Conservation (phyloP, 441 rosid genomes). For the Eruca vesicaria region DNA sequence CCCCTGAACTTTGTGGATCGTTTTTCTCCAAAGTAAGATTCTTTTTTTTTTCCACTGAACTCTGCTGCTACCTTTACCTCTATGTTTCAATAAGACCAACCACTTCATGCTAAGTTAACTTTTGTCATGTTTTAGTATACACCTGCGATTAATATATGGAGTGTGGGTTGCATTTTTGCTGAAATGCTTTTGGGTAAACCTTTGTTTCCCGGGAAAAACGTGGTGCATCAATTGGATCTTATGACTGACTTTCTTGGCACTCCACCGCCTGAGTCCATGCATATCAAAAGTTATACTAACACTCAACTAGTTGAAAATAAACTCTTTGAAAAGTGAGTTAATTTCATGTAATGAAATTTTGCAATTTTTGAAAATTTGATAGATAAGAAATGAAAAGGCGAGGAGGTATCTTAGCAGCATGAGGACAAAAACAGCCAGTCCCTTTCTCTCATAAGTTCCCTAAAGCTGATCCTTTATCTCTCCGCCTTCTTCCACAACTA, state of each 20-base stretch:
- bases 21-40: conserved; percentile 96
- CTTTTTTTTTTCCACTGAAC: neutral
- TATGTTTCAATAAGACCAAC: neutral
- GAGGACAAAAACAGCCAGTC: conserved; percentile 82
- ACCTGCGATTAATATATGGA: conserved; percentile 98
- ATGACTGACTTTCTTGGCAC: conserved; percentile 98
- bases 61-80: neutral
- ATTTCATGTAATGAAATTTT: neutral
- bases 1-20: conserved; percentile 99
- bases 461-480: conserved; percentile 83
- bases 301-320: neutral
- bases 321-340: neutral
- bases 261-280: conserved; percentile 77
- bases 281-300: conserved; percentile 33
- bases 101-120: neutral
- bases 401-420: conserved; percentile 94
- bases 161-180: conserved; percentile 99
- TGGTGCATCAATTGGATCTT: conserved; percentile 96
- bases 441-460: conserved; percentile 87
- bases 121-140: conserved; percentile 55
- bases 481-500: conserved; percentile 42
- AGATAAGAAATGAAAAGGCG: conserved; percentile 98
- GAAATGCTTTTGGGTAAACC: conserved; percentile 96
- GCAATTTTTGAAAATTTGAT: conserved; percentile 11
- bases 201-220: conserved; percentile 95